Evolutionary conservation across 345 rosid genomes (phyloP), one percentile per base, ranked within the genome.

Genomic region (Laguncularia racemosa): DNA sequence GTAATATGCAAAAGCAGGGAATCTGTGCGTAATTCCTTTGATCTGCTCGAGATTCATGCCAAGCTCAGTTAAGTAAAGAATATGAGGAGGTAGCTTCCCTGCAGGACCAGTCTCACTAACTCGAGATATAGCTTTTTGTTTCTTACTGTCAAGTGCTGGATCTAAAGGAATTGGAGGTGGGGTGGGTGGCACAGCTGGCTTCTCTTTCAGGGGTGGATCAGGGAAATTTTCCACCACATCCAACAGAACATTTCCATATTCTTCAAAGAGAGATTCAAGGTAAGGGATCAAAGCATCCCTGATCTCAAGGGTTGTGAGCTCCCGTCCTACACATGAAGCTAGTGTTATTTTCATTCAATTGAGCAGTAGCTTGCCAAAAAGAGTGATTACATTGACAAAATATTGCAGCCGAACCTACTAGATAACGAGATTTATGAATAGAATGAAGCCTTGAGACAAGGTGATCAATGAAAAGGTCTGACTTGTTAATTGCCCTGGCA

Each of bases 271-370:
- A 19, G 82, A 69, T 56, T 88, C 85, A 0, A 88, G 95, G 78
- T 85, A 91, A 46, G 97, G 95, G 48, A 75, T 73, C 49, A 91
- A 83, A 43, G 91, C 83, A 26, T 91, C 95, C 79, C 97, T 72
- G 16, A 91, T 91, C 62, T 91, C 97, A 57, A 84, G 86, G 18
- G 95, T 88, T 28, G 89, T 83, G 50, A 91, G 97, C 79, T 91
- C 97, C 60, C 95, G 70, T 63, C 97, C 97, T 90, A 72, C 65
- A 70, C 9, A 28, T 14, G 53, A 62, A 58, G 52, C 48, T 56
- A 46, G 47, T 48, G 53, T 60, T 48, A 16, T 28, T 26, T 50
- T 50, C 26, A 20, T 50, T 50, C 26, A 20, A 20, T n/a, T 50
- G 23, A 38, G 16, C 4, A n/a, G 19, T n/a, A n/a, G 13, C 19